Conservation (phyloP, 2,329 filamentous ascomycete species). For the Pseudogymnoascus sp. region DNA sequence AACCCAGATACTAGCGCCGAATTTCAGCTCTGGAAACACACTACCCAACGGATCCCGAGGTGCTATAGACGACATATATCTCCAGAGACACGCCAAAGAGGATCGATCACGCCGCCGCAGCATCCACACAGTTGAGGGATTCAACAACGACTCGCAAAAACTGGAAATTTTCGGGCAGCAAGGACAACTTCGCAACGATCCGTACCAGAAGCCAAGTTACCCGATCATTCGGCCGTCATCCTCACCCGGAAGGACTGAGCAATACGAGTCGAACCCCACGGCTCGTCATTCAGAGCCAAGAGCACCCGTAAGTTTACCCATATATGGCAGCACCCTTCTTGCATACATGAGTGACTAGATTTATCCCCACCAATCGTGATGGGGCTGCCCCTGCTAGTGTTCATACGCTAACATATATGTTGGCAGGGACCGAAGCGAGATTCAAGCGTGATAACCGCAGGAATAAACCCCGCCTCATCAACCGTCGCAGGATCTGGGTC, state of each 20-base stretch:
- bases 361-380: conserved; percentile 9
- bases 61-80: conserved; percentile 32
- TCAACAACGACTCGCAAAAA: neutral
- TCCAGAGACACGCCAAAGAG: conserved; percentile 50
- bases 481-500: conserved; percentile 29
- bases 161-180: neutral
- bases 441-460: conserved; percentile 33
- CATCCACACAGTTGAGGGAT: conserved; percentile 56
- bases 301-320: conserved; percentile 51
- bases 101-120: conserved; percentile 75
- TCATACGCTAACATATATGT: conserved; percentile 15
- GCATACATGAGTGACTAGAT: neutral
- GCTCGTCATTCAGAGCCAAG: neutral
- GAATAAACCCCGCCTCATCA: conserved; percentile 35
- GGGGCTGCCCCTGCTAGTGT: conserved; percentile 5
- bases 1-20: conserved; percentile 11
- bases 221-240: conserved; percentile 21
- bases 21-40: conserved; percentile 14
- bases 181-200: conserved; percentile 22
- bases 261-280: neutral
- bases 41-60: conserved; percentile 13
- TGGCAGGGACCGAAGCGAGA: conserved; percentile 52
- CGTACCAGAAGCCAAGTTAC: conserved; percentile 26
- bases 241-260: conserved; percentile 10
- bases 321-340: conserved; percentile 1